Conservation (phyloP, 129 eudicot species). For the Tagetes erecta region DNA sequence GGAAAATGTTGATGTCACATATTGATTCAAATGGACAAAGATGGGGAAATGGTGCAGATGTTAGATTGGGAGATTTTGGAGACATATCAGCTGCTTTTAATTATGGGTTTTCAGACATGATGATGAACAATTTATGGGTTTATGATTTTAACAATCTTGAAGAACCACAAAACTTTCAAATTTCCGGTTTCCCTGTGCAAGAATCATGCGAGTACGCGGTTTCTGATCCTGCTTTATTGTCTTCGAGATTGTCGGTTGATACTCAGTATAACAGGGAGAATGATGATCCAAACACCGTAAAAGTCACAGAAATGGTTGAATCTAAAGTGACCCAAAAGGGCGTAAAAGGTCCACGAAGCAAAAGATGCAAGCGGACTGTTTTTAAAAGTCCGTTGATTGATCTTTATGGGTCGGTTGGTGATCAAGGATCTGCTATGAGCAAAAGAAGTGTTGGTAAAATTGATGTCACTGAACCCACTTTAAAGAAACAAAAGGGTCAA, state of each 20-base stretch:
- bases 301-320: conserved; percentile 15
- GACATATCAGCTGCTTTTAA: conserved; percentile 40
- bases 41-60: conserved; percentile 22
- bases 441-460: conserved; percentile 24
- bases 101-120: conserved; percentile 39
- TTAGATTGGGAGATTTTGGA: conserved; percentile 46
- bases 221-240: conserved; percentile 32
- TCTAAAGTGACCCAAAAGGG: conserved; percentile 29
- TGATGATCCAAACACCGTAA: conserved; percentile 36
- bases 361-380: conserved; percentile 35
- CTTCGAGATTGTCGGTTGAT: conserved; percentile 23
- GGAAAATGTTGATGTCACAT: conserved; percentile 36
- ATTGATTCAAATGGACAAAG: conserved; percentile 41
- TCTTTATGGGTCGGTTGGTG: conserved; percentile 28
- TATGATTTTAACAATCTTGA: conserved; percentile 29
- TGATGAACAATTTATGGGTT: conserved; percentile 33
- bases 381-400: conserved; percentile 31
- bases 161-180: conserved; percentile 25
- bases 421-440: conserved; percentile 35
- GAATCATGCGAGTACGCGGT: conserved; percentile 22
- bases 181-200: conserved; percentile 27
- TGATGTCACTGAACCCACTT: conserved; percentile 2
- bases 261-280: conserved; percentile 33
- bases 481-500: conserved; percentile 25
- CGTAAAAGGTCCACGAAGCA: conserved; percentile 35